A percentile compares a stretch with the other conserved stretches of the same genome.
These are phyloP conservation scores for Hypoxylon sp. DNA, from an alignment of 2,329 filamentous ascomycete species.

Conservation along the genomic window DNA sequence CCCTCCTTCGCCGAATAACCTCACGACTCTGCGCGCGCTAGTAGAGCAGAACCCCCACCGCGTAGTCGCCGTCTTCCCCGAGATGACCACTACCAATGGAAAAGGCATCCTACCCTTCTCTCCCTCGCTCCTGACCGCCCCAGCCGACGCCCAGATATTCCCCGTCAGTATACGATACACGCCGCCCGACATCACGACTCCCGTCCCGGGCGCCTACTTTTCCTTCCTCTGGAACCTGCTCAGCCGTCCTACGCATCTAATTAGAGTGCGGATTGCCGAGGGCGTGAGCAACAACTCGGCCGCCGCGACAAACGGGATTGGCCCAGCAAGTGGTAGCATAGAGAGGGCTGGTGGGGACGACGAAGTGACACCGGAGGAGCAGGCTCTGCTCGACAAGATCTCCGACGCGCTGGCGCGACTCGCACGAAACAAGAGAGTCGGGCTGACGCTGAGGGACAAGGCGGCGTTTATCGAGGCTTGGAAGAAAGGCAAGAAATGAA, in stretches of 20 bases:
- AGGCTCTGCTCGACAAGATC: conserved; percentile 79
- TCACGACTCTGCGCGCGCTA: conserved; percentile 74
- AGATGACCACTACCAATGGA: conserved; percentile 94
- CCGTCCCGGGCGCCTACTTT: conserved; percentile 79
- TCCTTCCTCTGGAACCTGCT: conserved; percentile 88
- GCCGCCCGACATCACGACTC: conserved; percentile 89
- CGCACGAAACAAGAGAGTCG: conserved; percentile 89
- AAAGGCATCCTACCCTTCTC: conserved; percentile 88
- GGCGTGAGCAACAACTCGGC: conserved; percentile 68
- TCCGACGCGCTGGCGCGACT: conserved; percentile 89
- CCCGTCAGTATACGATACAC: conserved; percentile 92
- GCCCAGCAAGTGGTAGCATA: conserved; percentile 25
- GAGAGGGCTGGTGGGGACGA: conserved; percentile 41
- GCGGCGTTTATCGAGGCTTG: conserved; percentile 81
- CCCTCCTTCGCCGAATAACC: conserved; percentile 59
- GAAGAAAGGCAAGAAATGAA: conserved; percentile 56
- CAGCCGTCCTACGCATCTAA: conserved; percentile 86
- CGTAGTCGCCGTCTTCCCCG: conserved; percentile 88
- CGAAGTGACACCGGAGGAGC: conserved; percentile 67
- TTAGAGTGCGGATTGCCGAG: conserved; percentile 90
- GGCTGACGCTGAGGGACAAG: conserved; percentile 86
- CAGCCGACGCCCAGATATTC: conserved; percentile 80
- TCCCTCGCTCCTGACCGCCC: conserved; percentile 77
- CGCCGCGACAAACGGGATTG: conserved; percentile 53
- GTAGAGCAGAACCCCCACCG: conserved; percentile 76